Conservation (phyloP, 495 filamentous ascomycete species). For the Aspergillus baeticus region DNA sequence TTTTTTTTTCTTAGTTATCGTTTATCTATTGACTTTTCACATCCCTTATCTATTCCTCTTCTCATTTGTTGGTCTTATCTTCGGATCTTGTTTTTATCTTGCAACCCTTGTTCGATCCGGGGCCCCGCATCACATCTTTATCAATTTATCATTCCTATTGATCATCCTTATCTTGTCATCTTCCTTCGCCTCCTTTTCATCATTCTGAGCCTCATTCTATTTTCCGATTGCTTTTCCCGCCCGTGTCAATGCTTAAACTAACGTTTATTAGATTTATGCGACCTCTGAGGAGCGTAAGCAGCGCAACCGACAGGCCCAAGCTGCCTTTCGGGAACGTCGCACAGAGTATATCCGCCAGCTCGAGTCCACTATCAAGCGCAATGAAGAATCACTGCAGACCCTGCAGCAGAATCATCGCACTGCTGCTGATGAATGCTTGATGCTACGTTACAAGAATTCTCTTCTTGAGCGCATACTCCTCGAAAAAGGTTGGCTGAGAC, state of each 20-base stretch:
- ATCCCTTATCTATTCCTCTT: slow-evolving; percentile 20
- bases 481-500: slow-evolving; percentile 78
- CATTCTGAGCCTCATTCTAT: slow-evolving; percentile 13
- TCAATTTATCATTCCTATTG: slow-evolving; percentile 24
- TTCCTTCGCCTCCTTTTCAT: slow-evolving; percentile 4
- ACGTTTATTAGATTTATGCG: slow-evolving; percentile 76
- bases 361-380: slow-evolving; percentile 94
- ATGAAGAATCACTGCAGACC: slow-evolving; percentile 88
- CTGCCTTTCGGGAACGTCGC: slow-evolving; percentile 91
- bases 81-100: slow-evolving; percentile 2
- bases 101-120: slow-evolving; percentile 15
- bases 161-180: slow-evolving; percentile 21
- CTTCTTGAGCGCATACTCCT: slow-evolving; percentile 90
- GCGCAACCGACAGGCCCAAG: slow-evolving; percentile 94
- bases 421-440: slow-evolving; percentile 95
- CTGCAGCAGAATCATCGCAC: slow-evolving; percentile 91
- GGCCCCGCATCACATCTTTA: slow-evolving; percentile 30
- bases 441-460: slow-evolving; percentile 98
- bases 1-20: slow-evolving; percentile 15
- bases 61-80: slow-evolving; percentile 15
- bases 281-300: slow-evolving; percentile 98
- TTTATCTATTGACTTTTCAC: slow-evolving; percentile 3
- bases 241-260: slow-evolving; percentile 16
- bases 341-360: slow-evolving; percentile 99
- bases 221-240: slow-evolving; percentile 31